Base-by-base conservation (phyloP, 2,329 filamentous ascomycete species). In the Ceratocystis cubensis region DNA sequence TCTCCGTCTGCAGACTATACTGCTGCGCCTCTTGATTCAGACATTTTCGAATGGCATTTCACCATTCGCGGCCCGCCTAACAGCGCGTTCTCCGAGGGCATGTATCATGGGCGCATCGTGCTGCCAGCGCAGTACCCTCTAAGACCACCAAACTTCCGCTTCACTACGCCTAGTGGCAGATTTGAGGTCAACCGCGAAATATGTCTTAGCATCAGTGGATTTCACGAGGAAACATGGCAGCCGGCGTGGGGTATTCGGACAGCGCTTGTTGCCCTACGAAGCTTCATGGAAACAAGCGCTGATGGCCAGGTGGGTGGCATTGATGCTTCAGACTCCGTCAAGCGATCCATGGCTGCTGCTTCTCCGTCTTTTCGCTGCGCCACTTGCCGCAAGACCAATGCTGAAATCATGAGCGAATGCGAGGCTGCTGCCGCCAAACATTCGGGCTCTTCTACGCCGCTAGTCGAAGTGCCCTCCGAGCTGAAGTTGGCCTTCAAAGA, bases 21-120 rank as follows among this genome's bases (percentile, higher is more conserved):
- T 71, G 94, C 93, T 50, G 81, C 86, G 3, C 94, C 94, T 0
- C 84, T 93, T 69, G 93, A 97, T 74, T 81, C 84, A 41, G 91
- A 97, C 76, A 86, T 99, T 65, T 96, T 96, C 77, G 92, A 97
- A 77, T 99, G 94, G 94, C 94, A 99, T 79, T 99, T 97, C 78
- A 99, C 94, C 0, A 81, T 99, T n/a, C 85, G 88, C 64, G 94
- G 94, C 0, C 92, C 93, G 0, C 93, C 93, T 0, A 80, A 84
- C 41, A 92, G 91, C 0, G 84, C 87, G 46, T 96, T 92, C 77
- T 84, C 85, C 57, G 79, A 81, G 41, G 94, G 94, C 61, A 84
- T 96, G 72, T 99, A 97, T 79, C 94, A 99, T 76, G 94, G 94
- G 67, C 91, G 93, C 73, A 97, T 99, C 74, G 83, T 92, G 48